Base-by-base conservation (phyloP, 306 rosid species). In the Pueraria montana region DNA sequence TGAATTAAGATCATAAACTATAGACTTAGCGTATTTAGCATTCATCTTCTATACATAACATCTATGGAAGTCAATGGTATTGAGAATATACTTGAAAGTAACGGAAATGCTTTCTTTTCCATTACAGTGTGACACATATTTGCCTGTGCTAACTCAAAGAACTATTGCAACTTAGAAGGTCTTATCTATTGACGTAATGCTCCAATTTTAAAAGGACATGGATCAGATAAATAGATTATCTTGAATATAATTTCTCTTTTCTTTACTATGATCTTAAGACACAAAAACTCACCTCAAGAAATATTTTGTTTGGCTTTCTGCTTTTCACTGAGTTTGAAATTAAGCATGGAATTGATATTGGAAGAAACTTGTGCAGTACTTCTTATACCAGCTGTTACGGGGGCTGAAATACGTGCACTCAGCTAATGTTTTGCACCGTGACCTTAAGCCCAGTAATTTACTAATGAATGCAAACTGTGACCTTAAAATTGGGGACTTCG, bases 371-470 rank as follows among this genome's bases (percentile, higher is more conserved):
- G n/a, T 82, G 90, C 88, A 87, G 90, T 84, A 87, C 79, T 84
- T 87, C 77, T 74, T 87, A 77, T 87, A 87, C 71, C 90, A 87
- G 86, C 87, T 87, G 77, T 61, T 87, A 36, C 80, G 90, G 21
- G 90, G 90, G 71, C 81, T 87, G 74, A 87, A 85, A 80, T 87
- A 87, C 73, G 87, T 87, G 79, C 90, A 87, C 81, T 87, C 90
- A 0, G 98, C 98, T 78, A 84, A 90, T 66, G 99, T 96, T 66
- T 87, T 96, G 90, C 99, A 96, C 94, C 99, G 99, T 20, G 99
- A 96, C 89, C 97, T 96, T 62, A 96, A 96, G 91, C 99, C 99
- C 11, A 94, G 99, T 65, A 96, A 96, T 85, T 89, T 96, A 86
- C 94, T 96, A 74, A 88, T 94, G 77, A 96, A 92, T 87, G 83